Percentiles rank a stretch among this genome's conserved stretches.
These are phyloP conservation scores for Thinopyrum elongatum DNA, from an alignment of 176 grass and related monocot genomes.

Conservation along the genomic window DNA sequence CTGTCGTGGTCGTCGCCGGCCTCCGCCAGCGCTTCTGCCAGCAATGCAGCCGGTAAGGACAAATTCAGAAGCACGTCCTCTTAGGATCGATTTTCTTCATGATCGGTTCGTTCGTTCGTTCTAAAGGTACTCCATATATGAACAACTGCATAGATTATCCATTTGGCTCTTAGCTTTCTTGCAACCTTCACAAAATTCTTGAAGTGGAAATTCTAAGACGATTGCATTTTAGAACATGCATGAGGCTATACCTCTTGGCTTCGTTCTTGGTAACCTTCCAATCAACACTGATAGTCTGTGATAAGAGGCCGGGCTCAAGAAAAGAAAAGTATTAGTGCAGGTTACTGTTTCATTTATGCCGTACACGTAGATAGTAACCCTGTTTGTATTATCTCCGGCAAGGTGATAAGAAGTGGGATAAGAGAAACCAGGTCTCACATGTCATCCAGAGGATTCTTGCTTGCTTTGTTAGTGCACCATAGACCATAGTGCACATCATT, in stretches of 20 bases:
- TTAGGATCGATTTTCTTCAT: background rate
- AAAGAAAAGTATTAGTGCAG: background rate
- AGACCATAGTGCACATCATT: constrained; percentile 39
- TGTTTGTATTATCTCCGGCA: background rate
- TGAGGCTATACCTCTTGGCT: background rate
- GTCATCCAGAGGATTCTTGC: constrained; percentile 22
- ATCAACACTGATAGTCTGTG: background rate
- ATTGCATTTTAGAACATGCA: background rate
- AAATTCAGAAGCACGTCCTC: background rate
- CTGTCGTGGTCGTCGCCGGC: constrained; percentile 77
- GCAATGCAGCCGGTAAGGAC: constrained; percentile 90
- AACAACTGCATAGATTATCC: background rate
- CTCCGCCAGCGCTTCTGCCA: constrained; percentile 97
- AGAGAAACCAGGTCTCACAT: constrained; percentile 24
- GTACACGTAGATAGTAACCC: background rate
- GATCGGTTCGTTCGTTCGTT: background rate
- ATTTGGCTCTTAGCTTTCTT: constrained; percentile 4
- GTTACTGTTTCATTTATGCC: background rate
- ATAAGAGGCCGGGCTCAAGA: background rate
- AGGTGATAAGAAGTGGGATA: constrained; percentile 11
- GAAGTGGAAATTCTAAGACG: background rate
- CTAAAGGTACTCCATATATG: background rate
- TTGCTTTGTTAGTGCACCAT: constrained; percentile 26
- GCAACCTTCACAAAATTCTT: background rate
- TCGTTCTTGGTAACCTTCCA: background rate